Conservation (phyloP, 2,329 filamentous ascomycete genomes). For the Oidium heveae region DNA sequence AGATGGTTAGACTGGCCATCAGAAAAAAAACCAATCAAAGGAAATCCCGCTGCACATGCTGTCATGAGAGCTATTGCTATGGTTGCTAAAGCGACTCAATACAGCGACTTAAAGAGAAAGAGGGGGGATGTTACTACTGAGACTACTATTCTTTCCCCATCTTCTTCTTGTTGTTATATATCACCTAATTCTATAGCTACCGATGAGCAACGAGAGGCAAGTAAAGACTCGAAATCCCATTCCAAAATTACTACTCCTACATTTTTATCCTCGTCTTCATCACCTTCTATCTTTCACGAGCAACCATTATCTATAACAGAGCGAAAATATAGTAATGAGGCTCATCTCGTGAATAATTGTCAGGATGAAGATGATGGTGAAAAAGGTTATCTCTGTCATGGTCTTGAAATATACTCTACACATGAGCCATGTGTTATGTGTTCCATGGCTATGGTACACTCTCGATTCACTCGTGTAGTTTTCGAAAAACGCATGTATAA, state of each 20-base stretch:
- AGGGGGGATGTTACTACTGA: not conserved
- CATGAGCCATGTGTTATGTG: constrained; percentile 95
- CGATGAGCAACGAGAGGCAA: too few relatives aligned
- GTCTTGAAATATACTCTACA: constrained; percentile 77
- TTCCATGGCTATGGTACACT: constrained; percentile 87
- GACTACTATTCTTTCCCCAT: not conserved
- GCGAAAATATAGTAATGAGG: constrained; percentile 14
- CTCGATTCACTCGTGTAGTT: constrained; percentile 65
- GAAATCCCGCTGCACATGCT: constrained; percentile 57
- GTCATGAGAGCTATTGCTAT: constrained; percentile 61
- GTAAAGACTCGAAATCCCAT: not conserved
- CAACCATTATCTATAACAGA: constrained; percentile 44
- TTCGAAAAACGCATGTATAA: constrained; percentile 56
- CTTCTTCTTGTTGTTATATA: not conserved
- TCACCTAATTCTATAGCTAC: not conserved
- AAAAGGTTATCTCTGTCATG: constrained; percentile 81
- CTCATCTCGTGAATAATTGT: not conserved
- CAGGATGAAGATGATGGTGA: constrained; percentile 34
- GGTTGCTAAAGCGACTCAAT: constrained; percentile 31
- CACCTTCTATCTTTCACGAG: constrained; percentile 31
- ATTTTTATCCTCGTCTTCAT: not conserved
- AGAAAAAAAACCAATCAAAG: constrained; percentile 16
- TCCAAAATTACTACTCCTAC: not conserved
- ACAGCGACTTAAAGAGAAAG: not conserved
- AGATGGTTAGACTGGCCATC: constrained; percentile 33